These are phyloP conservation scores for Allium fistulosum DNA, from an alignment of 106 monocot species.

Conservation along the genomic window DNA sequence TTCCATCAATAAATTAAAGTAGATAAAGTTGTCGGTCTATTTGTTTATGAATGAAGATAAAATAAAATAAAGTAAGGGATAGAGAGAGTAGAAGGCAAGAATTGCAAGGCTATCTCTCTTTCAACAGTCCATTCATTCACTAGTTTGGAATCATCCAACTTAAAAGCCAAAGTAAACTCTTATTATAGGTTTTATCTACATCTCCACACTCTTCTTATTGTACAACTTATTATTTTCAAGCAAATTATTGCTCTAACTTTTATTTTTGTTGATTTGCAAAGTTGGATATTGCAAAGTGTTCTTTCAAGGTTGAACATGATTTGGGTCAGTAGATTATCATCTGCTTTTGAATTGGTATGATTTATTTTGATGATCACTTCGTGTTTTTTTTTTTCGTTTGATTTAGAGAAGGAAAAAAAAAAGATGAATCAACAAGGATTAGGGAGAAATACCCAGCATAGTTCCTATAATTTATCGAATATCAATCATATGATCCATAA, in stretches of 20 bases:
- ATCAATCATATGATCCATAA: not conserved
- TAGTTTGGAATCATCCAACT: not conserved
- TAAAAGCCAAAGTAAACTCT: not conserved
- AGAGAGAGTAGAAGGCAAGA: not conserved
- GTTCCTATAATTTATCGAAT: conserved; percentile 29
- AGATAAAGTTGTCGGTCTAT: not conserved
- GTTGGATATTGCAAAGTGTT: conserved; percentile 36
- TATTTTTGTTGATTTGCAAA: too few species aligned
- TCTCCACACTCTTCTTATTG: not conserved
- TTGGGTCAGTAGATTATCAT: conserved; percentile 42
- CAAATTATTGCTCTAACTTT: too few species aligned
- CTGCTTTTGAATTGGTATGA: not conserved
- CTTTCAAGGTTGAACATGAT: conserved; percentile 50
- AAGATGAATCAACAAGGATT: conserved; percentile 38
- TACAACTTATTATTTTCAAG: too few species aligned
- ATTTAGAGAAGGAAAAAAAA: conserved; percentile 50
- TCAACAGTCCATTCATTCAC: not conserved
- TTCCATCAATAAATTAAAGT: too few species aligned
- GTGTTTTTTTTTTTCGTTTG: not conserved
- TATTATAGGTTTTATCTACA: not conserved
- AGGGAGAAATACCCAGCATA: conserved; percentile 45
- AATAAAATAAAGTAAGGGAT: not conserved
- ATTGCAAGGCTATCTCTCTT: not conserved
- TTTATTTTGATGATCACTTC: not conserved
- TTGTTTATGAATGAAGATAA: not conserved